Base-by-base conservation (phyloP, 495 filamentous ascomycete species). In the Pyrenula massariospora region DNA sequence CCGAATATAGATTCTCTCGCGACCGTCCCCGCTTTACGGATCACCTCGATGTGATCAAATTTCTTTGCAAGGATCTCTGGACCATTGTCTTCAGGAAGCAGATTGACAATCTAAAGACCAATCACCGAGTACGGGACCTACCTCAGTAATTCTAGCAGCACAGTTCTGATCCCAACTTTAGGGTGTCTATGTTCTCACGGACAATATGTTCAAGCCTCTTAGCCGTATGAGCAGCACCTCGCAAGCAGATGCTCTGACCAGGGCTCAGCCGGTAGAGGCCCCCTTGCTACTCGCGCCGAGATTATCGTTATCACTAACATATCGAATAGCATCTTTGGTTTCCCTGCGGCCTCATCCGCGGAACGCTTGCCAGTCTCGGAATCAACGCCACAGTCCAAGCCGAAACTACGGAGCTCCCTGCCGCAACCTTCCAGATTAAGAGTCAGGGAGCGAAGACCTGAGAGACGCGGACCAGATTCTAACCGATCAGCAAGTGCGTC, bases 31-130 rank as follows among this genome's bases (percentile, higher is more conserved):
- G 90, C 50, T 93, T 95, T 69, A 84, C 80, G 23, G 88, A 93
- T 69, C 89, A 88, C 25, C 78, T 95, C 21, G 89, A 93, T 63
- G 85, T 88, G 24, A 97, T 98, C 66, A 98, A 98, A 69, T 97
- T 97, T 66, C 78, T 97, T 31, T 98, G 93, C 78, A 98, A 97
- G 69, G 94, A 98, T 66, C 71, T 98, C 49, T 98, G 93, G 93
- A 88, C 82, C 52, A 77, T 95, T 48, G 79, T 96, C 25, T 98
- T 96, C 70, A 77, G 89, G 68, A 98, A 98, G 71, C 93, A 96
- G 70, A 85, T 97, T 62, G 93, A 98, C 68, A 97, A 97, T 72
- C 75, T 98, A 48, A 98, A 97, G 75, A 98, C 93, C 12, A 98
- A 98, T 68, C 93, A 98, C 66, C 80, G 93, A 63, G 88, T 89